phyloP scores from a whole-genome alignment of 352 stramenopile species.

The Phytopythium ostracodes region DNA sequence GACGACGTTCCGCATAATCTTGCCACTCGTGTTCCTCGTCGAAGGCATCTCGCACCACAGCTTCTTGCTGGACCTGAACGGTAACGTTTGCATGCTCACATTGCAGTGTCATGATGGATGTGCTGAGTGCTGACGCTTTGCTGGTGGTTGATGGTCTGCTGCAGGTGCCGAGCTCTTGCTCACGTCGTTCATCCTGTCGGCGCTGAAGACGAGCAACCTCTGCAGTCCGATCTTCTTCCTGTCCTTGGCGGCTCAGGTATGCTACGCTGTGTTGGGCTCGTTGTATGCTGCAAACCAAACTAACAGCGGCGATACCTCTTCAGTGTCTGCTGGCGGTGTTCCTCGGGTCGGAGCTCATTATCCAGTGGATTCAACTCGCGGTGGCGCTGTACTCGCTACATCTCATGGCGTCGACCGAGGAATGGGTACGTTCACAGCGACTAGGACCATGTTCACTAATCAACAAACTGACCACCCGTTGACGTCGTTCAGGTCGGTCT shows the following conservation, averaged over 20 bases:
- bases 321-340: constrained; percentile 81
- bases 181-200: constrained; percentile 83
- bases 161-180: constrained; percentile 77
- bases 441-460: not conserved
- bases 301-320: not conserved
- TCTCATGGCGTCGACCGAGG: constrained; percentile 63
- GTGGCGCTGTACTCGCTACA: constrained; percentile 84
- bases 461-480: not conserved
- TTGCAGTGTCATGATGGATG: not conserved
- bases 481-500: constrained; percentile 36
- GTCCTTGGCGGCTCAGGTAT: constrained; percentile 74
- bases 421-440: constrained; percentile 47
- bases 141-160: constrained; percentile 5
- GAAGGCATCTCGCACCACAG: constrained; percentile 88
- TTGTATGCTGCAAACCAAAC: not conserved
- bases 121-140: constrained; percentile 2
- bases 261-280: not conserved
- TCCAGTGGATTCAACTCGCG: constrained; percentile 82
- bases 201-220: constrained; percentile 82
- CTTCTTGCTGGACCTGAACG: constrained; percentile 88
- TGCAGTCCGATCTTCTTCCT: constrained; percentile 83
- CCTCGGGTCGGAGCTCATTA: constrained; percentile 71
- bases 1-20: constrained; percentile 77
- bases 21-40: constrained; percentile 82
- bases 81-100: constrained; percentile 25